phyloP scores from a whole-genome alignment of 352 stramenopile genomes.

The Globisporangium recalcitrans region DNA sequence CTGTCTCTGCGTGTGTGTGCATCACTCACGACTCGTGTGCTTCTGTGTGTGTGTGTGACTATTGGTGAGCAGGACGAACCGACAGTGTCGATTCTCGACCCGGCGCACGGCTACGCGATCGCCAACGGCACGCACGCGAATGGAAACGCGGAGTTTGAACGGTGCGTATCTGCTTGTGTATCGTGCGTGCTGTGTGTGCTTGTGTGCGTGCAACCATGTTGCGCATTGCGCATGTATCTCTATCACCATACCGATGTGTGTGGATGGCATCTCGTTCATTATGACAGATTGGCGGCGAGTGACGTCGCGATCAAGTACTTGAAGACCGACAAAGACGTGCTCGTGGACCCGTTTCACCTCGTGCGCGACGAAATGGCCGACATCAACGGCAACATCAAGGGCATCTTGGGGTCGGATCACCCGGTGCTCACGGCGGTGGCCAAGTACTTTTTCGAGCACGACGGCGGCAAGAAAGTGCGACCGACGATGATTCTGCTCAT shows the following conservation, averaged over 20 bases:
- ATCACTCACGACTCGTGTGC: too few species aligned
- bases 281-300: slow-evolving; percentile 13
- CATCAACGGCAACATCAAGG: slow-evolving; percentile 93
- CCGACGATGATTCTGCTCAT: slow-evolving; percentile 97
- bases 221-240: neutral
- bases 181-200: neutral
- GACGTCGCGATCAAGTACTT: slow-evolving; percentile 44
- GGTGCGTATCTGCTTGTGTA: slow-evolving; percentile 14
- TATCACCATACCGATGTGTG: neutral
- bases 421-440: slow-evolving; percentile 96
- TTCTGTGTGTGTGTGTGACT: neutral
- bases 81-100: slow-evolving; percentile 80
- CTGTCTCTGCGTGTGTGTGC: neutral
- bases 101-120: slow-evolving; percentile 55
- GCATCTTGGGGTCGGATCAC: slow-evolving; percentile 95
- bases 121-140: slow-evolving; percentile 27
- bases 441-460: slow-evolving; percentile 93
- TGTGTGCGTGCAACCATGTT: neutral
- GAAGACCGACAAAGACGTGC: slow-evolving; percentile 37
- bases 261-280: neutral
- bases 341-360: slow-evolving; percentile 91
- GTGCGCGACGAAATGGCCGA: slow-evolving; percentile 88
- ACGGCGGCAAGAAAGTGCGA: slow-evolving; percentile 97
- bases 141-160: slow-evolving; percentile 38
- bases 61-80: slow-evolving; percentile 53